Base-by-base conservation (phyloP, 352 stramenopile genomes). In the Phytophthora rubi region DNA sequence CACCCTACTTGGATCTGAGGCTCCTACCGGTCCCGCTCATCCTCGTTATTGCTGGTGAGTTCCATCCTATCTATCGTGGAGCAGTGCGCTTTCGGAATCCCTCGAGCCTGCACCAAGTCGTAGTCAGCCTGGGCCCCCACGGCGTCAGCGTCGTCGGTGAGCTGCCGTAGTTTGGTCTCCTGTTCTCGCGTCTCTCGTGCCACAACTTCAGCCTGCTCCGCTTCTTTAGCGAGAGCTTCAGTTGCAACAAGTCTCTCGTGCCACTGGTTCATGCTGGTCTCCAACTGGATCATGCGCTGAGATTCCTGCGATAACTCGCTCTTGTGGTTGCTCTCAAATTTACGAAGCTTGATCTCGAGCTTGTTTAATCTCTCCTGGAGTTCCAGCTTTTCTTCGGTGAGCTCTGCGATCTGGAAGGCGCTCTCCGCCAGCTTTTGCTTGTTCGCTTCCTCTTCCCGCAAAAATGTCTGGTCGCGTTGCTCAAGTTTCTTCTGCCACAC, bases 361-460 rank as follows among this genome's bases (percentile, higher is more conserved):
- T 72, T 47, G 9, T 80, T 65, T 16, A 81, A 57, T 26, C 79
- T 66, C 0, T 6, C 44, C 18, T 63, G 60, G 3, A 90, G 61
- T 5, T 67, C 49, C 0, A 80, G 54, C 39, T 59, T 84, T 21
- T 83, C 69, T 0, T 66, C 35, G 18, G 60, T 16, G 1, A 90
- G 70, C 6, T 58, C 44, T 2, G 53, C 30, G 23, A 87, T 69
- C 55, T 72, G 62, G 3, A 54, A 42, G 1, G 73, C 68, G 8
- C 70, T 73, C 16, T 80, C 77, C 0, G 52, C 53, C 5, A 86
- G 8, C n/a, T 72, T 62, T 9, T 63, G 68, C 53, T 84, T 85
- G 68, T 65, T 84, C n/a, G 74, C 76, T 28, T 81, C 71, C 33
- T 88, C 83, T 54, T 91, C 75, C 6, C 75, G 73, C 49, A 91